Base-by-base conservation (phyloP, 371 early-diverging fungal species). In the Fennellomyces sp. region DNA sequence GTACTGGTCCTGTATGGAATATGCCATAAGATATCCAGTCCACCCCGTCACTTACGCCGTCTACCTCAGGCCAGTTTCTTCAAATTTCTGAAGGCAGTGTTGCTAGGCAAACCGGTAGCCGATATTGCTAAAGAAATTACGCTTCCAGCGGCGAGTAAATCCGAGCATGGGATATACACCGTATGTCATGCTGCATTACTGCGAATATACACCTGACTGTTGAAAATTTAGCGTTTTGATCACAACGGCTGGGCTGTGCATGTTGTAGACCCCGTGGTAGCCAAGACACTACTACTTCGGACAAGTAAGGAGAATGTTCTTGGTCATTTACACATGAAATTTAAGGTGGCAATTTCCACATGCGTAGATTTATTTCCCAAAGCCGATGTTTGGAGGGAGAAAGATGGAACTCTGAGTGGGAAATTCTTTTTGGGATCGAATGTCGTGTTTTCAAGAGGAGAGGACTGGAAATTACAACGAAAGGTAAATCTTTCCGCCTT, bases 321-420 rank as follows among this genome's bases (percentile, higher is more conserved):
- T n/a, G n/a, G n/a, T n/a, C n/a, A n/a, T n/a, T n/a, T n/a, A n/a
- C n/a, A n/a, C n/a, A n/a, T n/a, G n/a, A n/a, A n/a, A n/a, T n/a
- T n/a, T n/a, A n/a, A n/a, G n/a, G n/a, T n/a, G n/a, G n/a, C n/a
- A n/a, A n/a, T n/a, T n/a, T n/a, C n/a, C n/a, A n/a, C n/a, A n/a
- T n/a, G n/a, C n/a, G n/a, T n/a, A 69, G 69, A 69, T 23, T n/a
- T 62, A 3, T 69, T 69, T 48, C 69, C 69, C 2, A 69, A 69
- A 17, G 23, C 53, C 8, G 50, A 54, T 25, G 26, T 52, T 1
- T 29, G 28, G 3, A 21, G 15, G 7, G 31, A 35, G 0, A 28
- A 28, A 0, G 52, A 27, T 2, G 36, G 47, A 5, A 59, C 65
- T 5, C 39, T 70, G 19, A 30, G 52, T 10, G 25, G 36, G 4